phyloP scores from a whole-genome alignment of 306 rosid genomes.

The Ormosia semicastrata region DNA sequence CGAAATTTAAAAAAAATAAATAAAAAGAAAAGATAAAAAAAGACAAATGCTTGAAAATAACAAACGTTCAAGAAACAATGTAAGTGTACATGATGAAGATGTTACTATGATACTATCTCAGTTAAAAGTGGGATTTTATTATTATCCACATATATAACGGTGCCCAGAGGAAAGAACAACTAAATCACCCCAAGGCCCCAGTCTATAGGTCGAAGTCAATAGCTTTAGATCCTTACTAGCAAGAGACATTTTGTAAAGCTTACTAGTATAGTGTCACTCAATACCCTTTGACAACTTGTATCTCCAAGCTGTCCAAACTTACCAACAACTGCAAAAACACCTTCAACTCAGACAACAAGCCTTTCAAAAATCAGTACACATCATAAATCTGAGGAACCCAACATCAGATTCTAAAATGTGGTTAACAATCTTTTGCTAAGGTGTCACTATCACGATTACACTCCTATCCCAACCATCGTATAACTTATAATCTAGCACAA shows the following conservation, averaged over 20 bases:
- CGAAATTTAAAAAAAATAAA: too few relatives aligned
- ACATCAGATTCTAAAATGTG: neutral
- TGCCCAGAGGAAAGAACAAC: neutral
- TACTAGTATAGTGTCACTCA: neutral
- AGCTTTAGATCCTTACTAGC: neutral
- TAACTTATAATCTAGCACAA: neutral
- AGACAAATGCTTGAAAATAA: neutral
- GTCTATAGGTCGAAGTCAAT: too few relatives aligned
- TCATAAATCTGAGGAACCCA: neutral
- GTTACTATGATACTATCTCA: neutral
- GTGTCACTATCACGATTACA: neutral
- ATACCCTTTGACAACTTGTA: neutral
- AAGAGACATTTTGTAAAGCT: neutral
- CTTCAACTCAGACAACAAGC: neutral
- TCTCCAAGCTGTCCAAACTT: neutral
- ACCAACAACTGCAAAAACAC: neutral
- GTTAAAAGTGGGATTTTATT: neutral
- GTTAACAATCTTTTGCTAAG: neutral
- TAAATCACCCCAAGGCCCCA: neutral
- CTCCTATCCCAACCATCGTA: neutral
- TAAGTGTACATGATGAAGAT: neutral
- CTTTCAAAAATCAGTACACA: neutral
- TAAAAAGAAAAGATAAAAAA: neutral
- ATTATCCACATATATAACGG: neutral
- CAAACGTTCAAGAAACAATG: neutral